Conservation (phyloP, 1,284 basidiomycete genomes). For the Ganoderma lucidum region DNA sequence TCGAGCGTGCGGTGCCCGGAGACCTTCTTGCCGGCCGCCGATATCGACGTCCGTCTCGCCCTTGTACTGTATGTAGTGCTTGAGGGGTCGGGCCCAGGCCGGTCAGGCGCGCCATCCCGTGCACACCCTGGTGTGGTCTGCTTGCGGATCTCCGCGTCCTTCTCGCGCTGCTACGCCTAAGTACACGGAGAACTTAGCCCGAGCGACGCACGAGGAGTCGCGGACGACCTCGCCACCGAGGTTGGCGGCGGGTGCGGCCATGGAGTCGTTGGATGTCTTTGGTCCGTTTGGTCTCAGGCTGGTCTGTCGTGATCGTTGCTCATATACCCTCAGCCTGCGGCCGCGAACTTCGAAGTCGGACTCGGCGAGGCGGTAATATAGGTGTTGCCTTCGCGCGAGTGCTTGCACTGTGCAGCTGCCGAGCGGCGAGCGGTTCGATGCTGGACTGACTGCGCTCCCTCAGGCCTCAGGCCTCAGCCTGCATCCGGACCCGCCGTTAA, state of each 20-base stretch:
- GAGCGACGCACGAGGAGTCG: neutral
- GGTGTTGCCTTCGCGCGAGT: no score
- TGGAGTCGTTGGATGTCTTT: neutral
- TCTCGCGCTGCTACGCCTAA: no score
- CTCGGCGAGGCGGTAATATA: no score
- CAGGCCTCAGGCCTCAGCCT: no score
- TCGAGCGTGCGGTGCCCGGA: neutral
- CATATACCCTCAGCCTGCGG: neutral
- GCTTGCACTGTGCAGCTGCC: no score
- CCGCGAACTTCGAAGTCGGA: no score
- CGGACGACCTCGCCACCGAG: neutral
- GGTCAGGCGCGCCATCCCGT: neutral
- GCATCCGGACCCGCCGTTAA: no score
- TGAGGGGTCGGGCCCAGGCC: neutral
- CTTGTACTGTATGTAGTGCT: neutral
- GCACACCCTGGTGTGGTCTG: neutral
- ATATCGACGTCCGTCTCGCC: neutral
- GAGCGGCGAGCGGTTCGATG: no score
- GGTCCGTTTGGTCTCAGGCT: neutral
- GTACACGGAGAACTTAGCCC: no score
- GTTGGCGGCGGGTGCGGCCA: constrained; percentile 2
- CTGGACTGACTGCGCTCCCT: no score
- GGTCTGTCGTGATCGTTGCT: neutral
- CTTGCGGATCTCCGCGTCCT: neutral
- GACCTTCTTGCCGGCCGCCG: neutral